Base-by-base conservation (phyloP, 805 yeast genomes). In the Ogataea pilisensis region DNA sequence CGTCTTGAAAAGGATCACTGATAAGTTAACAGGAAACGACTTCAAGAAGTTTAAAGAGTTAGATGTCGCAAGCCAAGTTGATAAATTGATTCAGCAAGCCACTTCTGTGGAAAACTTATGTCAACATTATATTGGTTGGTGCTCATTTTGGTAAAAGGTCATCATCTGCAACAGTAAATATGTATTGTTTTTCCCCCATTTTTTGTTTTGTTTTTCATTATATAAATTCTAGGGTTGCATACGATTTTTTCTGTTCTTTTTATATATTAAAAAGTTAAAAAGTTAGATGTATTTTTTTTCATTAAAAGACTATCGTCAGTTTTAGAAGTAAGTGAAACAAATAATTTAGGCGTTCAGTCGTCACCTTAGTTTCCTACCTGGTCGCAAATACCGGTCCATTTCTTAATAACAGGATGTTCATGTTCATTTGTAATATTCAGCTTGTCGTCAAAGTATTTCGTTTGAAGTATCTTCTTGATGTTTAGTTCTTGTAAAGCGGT, bases 61-160 rank as follows among this genome's bases (percentile, higher is more conserved):
- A 46, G 82, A 80, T 51, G 89, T 90, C 29, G 83, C 95, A 2
- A 78, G 84, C 3, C 99, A 93, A 63, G 98, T 93, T 29, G 98
- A 93, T 53, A 83, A 82, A 58, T 69, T 93, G 58, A 93, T 93
- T 38, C 95, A 86, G 54, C 96, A 93, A 60, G 98, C 99, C 2
- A 93, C 98, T 0, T 84, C 95, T 36, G 95, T 91, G 24, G 98
- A 93, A 59, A 93, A 93, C 54, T 66, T 93, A 41, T 93, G 98
- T 57, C 97, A 89, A 64, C 99, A 91, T 64, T 93, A 86, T 59
- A 85, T 93, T 46, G 99, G 99, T 16, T 93, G 99, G 99, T 93
- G 99, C 66, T 86, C 98, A 1, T 93, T 91, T 76, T 93, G 99
- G 98, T 91, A 56, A 61, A 8, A 16, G 13, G 6, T 20, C 3